Base-by-base conservation (phyloP, 2,329 filamentous ascomycete genomes). In the Ophiocordyceps camponoti-saundersi region DNA sequence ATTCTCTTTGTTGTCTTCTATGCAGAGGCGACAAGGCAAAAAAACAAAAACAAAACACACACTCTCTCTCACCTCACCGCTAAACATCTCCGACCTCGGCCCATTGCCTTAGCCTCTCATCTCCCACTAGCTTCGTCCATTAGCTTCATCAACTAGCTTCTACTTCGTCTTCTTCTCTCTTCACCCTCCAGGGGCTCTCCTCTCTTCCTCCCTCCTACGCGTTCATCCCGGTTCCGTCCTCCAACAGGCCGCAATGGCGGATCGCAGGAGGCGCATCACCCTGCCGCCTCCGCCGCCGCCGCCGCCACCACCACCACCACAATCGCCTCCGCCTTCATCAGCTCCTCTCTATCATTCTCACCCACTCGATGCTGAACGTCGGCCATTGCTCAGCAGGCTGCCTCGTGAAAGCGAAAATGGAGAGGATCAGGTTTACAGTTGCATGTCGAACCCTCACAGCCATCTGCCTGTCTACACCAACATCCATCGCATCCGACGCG, bases 381-480 rank as follows among this genome's bases (percentile, higher is more conserved):
- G 56, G 12, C 63, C 63, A 44, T 55, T 66, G 45, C 56, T 65
- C 47, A 56, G 55, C 50, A 54, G 56, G 44, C 55, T 58, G 49
- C 58, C 29, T 6, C 42, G 36, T n/a, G 16, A 20, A 20, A 40
- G 36, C 36, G 16, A 44, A 11, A 30, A 44, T 44, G 29, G 30
- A 18, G 56, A 53, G 22, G 61, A 62, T 44, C 54, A 55, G 44
- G 61, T 75, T 46, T 77, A 69, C 58, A 71, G 72, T 56, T 77
- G 73, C 60, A 63, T 65, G 53, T 59, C 73, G 16, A 76, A 80
- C 55, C 68, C 73, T 29, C 77, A 83, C 61, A 69, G 69, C 20
- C 68, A 77, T 51, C 64, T 88, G 53, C 80, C 82, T 39, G 79
- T 88, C 15, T 89, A 88, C 64, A 82, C 75, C 45, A 88, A 80